Percentiles rank a stretch among this genome's conserved stretches.
phyloP scores from a whole-genome alignment of 257 asterid genomes.

The Solanum virginianum region DNA sequence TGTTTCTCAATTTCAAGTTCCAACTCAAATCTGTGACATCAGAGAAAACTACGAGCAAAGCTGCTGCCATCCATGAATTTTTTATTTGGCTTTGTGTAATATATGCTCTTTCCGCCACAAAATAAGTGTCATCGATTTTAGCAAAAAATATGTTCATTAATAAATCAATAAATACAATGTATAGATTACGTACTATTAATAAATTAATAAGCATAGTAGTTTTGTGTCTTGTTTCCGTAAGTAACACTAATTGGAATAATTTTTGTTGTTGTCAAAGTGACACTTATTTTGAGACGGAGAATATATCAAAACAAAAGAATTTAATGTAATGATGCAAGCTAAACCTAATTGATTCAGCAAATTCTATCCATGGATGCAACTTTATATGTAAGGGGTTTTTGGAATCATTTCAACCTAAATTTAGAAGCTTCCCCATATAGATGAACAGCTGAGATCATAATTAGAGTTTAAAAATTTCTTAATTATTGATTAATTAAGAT shows the following conservation, averaged over 20 bases:
- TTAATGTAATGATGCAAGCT: not conserved
- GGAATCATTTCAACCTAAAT: not conserved
- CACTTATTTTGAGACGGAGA: not conserved
- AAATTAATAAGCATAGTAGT: not conserved
- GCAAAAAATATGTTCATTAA: not conserved
- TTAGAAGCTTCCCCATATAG: not conserved
- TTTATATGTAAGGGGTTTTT: not conserved
- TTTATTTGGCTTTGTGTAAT: not conserved
- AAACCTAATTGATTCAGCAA: not conserved
- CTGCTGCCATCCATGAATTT: not conserved
- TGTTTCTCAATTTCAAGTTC: not conserved
- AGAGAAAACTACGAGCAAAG: not conserved
- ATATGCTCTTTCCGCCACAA: not conserved
- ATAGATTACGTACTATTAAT: not conserved
- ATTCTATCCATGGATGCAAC: not conserved
- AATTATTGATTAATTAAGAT: not conserved
- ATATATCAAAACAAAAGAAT: not conserved
- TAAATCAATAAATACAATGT: not conserved
- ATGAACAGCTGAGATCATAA: not conserved
- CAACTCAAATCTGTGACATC: not conserved
- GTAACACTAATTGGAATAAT: not conserved
- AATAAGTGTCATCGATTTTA: not conserved
- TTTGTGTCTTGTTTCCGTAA: not conserved
- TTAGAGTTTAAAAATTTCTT: not conserved
- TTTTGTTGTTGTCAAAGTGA: not conserved